These are phyloP conservation scores for Platanthera zijinensis DNA, from an alignment of 106 monocot genomes.

Conservation along the genomic window DNA sequence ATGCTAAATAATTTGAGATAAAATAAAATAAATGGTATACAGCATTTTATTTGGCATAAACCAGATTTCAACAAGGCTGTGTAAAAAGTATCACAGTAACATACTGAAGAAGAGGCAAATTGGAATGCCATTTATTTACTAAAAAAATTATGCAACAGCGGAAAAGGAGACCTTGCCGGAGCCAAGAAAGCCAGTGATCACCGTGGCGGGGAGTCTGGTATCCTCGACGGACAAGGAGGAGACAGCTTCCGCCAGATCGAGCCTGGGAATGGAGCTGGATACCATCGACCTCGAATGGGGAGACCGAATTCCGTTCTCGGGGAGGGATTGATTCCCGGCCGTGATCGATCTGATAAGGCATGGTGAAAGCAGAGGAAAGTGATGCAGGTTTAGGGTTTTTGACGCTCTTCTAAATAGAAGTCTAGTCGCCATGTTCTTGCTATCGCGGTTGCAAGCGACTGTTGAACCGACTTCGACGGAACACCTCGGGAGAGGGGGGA, in stretches of 20 bases:
- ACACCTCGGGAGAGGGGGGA: too few relatives aligned
- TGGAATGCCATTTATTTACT: too few relatives aligned
- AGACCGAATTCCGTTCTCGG: not conserved
- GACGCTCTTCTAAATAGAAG: slow-evolving; percentile 24
- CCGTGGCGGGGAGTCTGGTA: slow-evolving; percentile 75
- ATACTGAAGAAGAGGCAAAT: too few relatives aligned
- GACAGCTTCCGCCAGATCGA: slow-evolving; percentile 20
- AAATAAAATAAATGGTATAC: too few relatives aligned
- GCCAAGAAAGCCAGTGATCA: slow-evolving; percentile 89
- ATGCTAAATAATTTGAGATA: too few relatives aligned
- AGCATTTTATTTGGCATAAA: too few relatives aligned
- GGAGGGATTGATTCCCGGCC: not conserved
- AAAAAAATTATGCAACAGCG: too few relatives aligned
- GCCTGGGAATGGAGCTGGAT: slow-evolving; percentile 15
- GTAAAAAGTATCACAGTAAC: too few relatives aligned
- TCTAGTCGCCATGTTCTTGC: slow-evolving; percentile 19
- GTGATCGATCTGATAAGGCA: slow-evolving; percentile 8
- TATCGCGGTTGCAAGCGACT: not conserved
- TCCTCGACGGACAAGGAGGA: slow-evolving; percentile 35
- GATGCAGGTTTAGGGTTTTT: slow-evolving; percentile 17
- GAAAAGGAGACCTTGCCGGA: slow-evolving; percentile 61
- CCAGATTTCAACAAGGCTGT: too few relatives aligned
- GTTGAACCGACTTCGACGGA: too few relatives aligned
- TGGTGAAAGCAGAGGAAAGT: slow-evolving; percentile 8
- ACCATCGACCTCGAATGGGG: slow-evolving; percentile 27